These are phyloP conservation scores for Lumnitzera littorea DNA, from an alignment of 345 rosid species.

Conservation along the genomic window DNA sequence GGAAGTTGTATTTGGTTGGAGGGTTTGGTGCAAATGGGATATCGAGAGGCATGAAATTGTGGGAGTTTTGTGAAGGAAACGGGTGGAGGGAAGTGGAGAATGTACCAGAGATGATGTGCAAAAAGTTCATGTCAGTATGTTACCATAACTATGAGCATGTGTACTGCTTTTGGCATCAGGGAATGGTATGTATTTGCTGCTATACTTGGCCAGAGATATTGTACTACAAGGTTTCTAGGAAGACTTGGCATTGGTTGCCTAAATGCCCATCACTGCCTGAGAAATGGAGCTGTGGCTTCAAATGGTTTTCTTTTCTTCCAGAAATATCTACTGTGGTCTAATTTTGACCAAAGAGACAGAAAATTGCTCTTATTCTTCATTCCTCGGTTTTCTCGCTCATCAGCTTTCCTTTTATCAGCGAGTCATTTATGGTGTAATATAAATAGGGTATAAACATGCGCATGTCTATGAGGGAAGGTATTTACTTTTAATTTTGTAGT, in stretches of 20 bases:
- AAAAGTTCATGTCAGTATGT: slow-evolving; percentile 74
- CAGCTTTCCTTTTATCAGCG: no score
- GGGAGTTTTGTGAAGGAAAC: slow-evolving; percentile 40
- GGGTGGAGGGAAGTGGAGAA: slow-evolving; percentile 53
- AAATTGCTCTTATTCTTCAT: no score
- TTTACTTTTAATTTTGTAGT: no score
- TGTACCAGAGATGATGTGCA: slow-evolving; percentile 68
- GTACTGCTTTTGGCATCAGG: slow-evolving; percentile 83
- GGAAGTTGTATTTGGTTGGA: slow-evolving; percentile 65
- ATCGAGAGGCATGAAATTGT: slow-evolving; percentile 61
- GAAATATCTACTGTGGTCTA: slow-evolving; percentile 51
- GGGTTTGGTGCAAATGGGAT: slow-evolving; percentile 80
- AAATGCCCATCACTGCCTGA: slow-evolving; percentile 80
- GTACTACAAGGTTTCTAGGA: slow-evolving; percentile 53
- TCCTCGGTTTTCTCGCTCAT: no score
- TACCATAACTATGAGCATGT: slow-evolving; percentile 87
- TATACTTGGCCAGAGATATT: slow-evolving; percentile 94
- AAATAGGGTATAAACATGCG: no score
- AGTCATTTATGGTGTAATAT: no score
- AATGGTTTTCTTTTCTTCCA: slow-evolving; percentile 88
- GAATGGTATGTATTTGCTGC: slow-evolving; percentile 79
- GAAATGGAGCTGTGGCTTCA: slow-evolving; percentile 89
- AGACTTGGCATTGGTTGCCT: slow-evolving; percentile 92
- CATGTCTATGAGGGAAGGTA: no score
- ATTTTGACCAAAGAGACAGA: background rate